Base-by-base conservation (phyloP, 176 grass and related monocot genomes). In the Raddia distichophylla region DNA sequence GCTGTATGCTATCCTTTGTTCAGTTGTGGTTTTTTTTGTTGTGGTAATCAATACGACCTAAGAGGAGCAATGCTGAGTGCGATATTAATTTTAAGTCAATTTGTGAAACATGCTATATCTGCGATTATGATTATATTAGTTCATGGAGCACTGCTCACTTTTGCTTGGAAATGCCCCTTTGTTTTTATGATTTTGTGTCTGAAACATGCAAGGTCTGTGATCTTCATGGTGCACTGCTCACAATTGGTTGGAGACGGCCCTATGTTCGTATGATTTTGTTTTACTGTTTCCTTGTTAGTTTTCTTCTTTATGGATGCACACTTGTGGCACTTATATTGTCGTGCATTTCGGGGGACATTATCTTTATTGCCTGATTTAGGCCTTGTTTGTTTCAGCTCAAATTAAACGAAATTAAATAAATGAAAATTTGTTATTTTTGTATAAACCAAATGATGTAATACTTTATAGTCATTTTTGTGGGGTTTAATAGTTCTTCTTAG, bases 301-400 rank as follows among this genome's bases (percentile, higher is more conserved):
- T 82, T 73, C 53, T 18, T 35, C 63, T 64, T 18, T 35, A 5
- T 10, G 12, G 10, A 32, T 66, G 32, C 60, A 73, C 6, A 73
- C 73, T 0, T 74, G 11, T 54, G 35, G 37, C 76, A 16, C 82
- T 32, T 20, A 72, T 37, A 66, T 60, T 84, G 37, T 67, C 34
- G 37, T 47, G 37, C 5, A 48, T 61, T 47, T 72, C 55, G 13
- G 34, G n/a, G 45, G 19, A 54, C 37, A 40, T 79, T 73, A 3
- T 64, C 15, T 84, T 58, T 60, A 15, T 8, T 76, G 51, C 12
- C 42, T 14, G 16, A 3, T 84, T 67, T 19, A 27, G 27, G 27
- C 27, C 27, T 27, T 27, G 27, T 27, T 27, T 27, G 27, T 27
- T 27, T 27, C 27, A 27, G 27, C 27, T 27, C 27, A 27, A 27